Conservation (phyloP, 2,329 filamentous ascomycete species). For the Apiospora pterosperma region DNA sequence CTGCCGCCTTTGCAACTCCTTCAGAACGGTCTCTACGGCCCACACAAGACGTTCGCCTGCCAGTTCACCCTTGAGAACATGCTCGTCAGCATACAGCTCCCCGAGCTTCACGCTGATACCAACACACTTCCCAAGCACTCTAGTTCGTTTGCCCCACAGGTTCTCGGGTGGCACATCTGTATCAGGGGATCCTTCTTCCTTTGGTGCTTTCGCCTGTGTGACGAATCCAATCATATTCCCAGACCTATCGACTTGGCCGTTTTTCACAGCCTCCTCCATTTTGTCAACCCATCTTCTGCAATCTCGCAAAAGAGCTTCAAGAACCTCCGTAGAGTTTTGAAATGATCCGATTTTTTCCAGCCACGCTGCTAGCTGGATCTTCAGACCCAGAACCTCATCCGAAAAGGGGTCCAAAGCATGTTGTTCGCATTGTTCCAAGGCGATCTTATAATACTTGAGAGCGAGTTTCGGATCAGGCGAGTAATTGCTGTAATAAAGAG, state of each 20-base stretch:
- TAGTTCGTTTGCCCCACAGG: conserved; percentile 56
- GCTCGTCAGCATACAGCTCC: conserved; percentile 74
- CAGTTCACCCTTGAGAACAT: conserved; percentile 68
- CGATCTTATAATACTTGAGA: conserved; percentile 78
- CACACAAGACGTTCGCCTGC: conserved; percentile 75
- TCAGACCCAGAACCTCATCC: conserved; percentile 86
- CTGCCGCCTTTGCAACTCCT: conserved; percentile 68
- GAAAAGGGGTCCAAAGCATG: conserved; percentile 82
- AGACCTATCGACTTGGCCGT: conserved; percentile 41
- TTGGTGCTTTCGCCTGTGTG: conserved; percentile 10
- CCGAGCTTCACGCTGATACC: conserved; percentile 80
- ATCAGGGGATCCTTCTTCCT: conserved; percentile 11
- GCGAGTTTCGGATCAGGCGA: conserved; percentile 72
- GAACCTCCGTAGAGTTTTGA: conserved; percentile 67
- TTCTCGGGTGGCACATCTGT: conserved; percentile 38
- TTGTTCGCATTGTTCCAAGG: conserved; percentile 69
- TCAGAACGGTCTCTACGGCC: conserved; percentile 76
- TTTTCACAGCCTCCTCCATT: conserved; percentile 47
- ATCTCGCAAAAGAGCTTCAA: conserved; percentile 73
- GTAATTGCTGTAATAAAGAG: conserved; percentile 82
- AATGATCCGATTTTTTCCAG: conserved; percentile 74
- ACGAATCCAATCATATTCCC: conserved; percentile 28
- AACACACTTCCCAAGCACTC: conserved; percentile 70
- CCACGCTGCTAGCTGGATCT: conserved; percentile 76
- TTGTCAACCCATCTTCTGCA: conserved; percentile 58